Evolutionary conservation across 1,139 yeast species (phyloP).

Genomic region (Meyerozyma athensensis): DNA sequence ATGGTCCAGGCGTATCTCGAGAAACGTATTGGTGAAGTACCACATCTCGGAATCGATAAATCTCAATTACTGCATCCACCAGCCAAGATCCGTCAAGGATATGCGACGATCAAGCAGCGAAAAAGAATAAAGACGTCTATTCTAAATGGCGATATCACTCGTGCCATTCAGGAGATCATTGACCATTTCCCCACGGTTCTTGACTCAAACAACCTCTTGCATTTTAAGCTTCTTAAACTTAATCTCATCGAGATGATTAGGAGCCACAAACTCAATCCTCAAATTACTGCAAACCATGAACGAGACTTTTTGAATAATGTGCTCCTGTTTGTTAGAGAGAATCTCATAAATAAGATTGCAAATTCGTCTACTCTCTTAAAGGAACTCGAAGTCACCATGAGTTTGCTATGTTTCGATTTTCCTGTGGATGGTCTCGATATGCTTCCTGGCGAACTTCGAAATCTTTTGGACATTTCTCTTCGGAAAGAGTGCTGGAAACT

Average conservation of each 20-base stretch:
- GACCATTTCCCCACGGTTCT: constrained; percentile 49
- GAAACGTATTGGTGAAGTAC: constrained; percentile 4
- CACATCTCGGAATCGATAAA: not conserved
- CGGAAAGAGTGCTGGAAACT: constrained; percentile 55
- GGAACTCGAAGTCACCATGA: constrained; percentile 69
- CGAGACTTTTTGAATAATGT: constrained; percentile 50
- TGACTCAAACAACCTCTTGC: constrained; percentile 52
- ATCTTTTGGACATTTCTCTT: constrained; percentile 48
- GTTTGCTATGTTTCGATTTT: constrained; percentile 53
- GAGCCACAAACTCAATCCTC: constrained; percentile 31
- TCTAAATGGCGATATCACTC: constrained; percentile 45
- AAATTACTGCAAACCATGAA: constrained; percentile 22
- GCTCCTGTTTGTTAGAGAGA: constrained; percentile 57
- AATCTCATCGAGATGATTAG: constrained; percentile 64
- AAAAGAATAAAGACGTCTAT: constrained; percentile 45
- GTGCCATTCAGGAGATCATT: constrained; percentile 43
- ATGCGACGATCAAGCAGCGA: constrained; percentile 44
- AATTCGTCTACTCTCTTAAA: constrained; percentile 47
- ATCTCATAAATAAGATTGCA: constrained; percentile 54
- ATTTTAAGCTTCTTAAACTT: constrained; percentile 57
- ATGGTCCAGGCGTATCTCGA: constrained; percentile 15
- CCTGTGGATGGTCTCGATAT: constrained; percentile 31
- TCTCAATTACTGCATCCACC: constrained; percentile 1
- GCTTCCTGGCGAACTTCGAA: constrained; percentile 49
- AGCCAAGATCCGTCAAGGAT: constrained; percentile 24